Conservation (phyloP, 306 rosid genomes). For the Cyclanthera cordifolia region DNA sequence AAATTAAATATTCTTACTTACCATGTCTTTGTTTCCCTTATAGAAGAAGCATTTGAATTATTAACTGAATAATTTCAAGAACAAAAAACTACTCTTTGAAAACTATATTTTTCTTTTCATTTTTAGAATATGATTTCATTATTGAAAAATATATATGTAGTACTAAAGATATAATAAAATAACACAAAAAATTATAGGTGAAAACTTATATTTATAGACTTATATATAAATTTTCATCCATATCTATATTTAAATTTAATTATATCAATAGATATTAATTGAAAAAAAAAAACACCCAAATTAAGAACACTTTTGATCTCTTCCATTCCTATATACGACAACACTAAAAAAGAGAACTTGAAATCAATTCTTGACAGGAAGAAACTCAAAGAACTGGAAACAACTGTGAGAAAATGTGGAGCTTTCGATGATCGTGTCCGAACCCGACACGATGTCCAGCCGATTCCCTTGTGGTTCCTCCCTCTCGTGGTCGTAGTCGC, state of each 20-base stretch:
- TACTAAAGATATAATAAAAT: too few relatives aligned
- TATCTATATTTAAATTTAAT: neutral
- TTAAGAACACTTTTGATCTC: neutral
- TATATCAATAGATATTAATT: too few relatives aligned
- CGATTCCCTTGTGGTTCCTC: neutral
- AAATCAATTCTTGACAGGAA: slow-evolving; percentile 13
- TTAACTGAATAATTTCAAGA: too few relatives aligned
- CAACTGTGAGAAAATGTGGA: neutral
- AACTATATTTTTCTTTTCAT: too few relatives aligned
- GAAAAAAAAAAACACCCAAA: neutral
- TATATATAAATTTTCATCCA: neutral
- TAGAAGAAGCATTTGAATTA: too few relatives aligned
- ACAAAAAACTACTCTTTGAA: too few relatives aligned
- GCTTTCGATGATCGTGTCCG: neutral
- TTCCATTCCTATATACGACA: neutral
- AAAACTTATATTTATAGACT: too few relatives aligned
- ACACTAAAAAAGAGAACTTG: neutral
- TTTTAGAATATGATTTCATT: too few relatives aligned
- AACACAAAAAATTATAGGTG: too few relatives aligned
- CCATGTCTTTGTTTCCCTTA: too few relatives aligned
- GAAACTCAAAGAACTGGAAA: slow-evolving; percentile 17
- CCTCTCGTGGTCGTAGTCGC: neutral
- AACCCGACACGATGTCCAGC: neutral
- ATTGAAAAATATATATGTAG: too few relatives aligned
- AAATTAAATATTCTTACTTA: too few relatives aligned